Percentiles rank a stretch among this genome's conserved stretches.
These are phyloP conservation scores for Abrus pulchellus DNA, from an alignment of 306 rosid genomes.

Conservation along the genomic window DNA sequence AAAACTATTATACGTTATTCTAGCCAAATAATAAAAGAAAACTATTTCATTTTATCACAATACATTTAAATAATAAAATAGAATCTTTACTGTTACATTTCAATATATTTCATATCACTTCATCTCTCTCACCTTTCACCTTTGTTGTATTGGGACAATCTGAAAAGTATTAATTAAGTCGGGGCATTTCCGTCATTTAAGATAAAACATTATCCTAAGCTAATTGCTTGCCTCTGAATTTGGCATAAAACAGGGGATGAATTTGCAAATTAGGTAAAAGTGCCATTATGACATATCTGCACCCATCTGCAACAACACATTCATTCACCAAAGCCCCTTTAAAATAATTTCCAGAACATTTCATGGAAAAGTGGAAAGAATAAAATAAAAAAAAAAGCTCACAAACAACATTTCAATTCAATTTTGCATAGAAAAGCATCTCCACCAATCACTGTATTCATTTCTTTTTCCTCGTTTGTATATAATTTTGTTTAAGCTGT, in stretches of 20 bases:
- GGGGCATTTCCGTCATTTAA: neutral
- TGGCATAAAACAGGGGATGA: neutral
- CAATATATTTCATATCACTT: no score
- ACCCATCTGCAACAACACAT: neutral
- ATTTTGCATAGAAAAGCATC: constrained; percentile 28
- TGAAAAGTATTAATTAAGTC: no score
- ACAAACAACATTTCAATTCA: neutral
- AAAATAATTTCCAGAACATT: neutral
- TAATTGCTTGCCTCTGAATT: neutral
- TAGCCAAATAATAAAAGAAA: no score
- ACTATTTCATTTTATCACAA: no score
- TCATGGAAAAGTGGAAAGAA: neutral
- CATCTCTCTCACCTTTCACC: no score
- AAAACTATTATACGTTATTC: no score
- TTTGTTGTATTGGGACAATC: no score
- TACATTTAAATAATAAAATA: no score
- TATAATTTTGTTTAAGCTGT: no score
- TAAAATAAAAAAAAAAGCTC: no score
- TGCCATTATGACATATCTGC: neutral
- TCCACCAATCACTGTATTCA: constrained; percentile 23
- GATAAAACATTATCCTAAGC: neutral
- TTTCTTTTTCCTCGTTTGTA: neutral
- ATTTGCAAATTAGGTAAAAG: neutral
- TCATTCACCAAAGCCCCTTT: constrained; percentile 7
- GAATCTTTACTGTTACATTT: no score